Evolutionary conservation across 1,284 basidiomycete species (phyloP), one percentile per base, ranked within the genome.

Genomic region (Coniferiporia weirii): DNA sequence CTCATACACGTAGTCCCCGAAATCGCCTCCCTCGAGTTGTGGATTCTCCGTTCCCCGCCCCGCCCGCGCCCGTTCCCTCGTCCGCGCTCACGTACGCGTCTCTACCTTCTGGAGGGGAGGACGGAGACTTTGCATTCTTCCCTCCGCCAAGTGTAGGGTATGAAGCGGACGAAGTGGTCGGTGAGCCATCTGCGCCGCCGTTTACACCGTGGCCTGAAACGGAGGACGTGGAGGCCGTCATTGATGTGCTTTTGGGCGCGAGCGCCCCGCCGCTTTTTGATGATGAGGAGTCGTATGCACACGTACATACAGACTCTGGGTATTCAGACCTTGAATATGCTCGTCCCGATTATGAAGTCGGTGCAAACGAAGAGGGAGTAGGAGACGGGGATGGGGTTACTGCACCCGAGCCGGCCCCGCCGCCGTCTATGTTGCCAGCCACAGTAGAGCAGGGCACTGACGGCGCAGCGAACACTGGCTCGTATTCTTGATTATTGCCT

Each of bases 151-250:
- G 20, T 1, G 8, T 50, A 34, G 20, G 38, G 17, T 40, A 38
- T 27, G 35, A 49, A 7, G 5, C 36, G 49, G 15, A 50, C 20
- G 34, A 32, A 20, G 56, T 34, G 20, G 27, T 17, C 2, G 49
- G 38, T 12, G 48, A 43, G 49, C 76, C 71, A 2, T 70, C 72
- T 6, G 71, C 73, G 10, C 70, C 76, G 62, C 78, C 79, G 67
- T 74, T 71, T 73, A 76, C 64, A 75, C 77, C 60, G 73, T 5
- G 75, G 50, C 27, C 27, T 3, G 76, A 77, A 56, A 40, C 59
- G 67, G 7, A 61, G 70, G 40, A 75, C 73, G 48, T 69, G 71
- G 6, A 72, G 73, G 53, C 61, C 68, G 15, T 45, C 36, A n/a
- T 4, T 22, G 60, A 57, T 48, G 49, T 35, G 22, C 15, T 44